Conservation (phyloP, 129 eudicot genomes). For the Heracleum sosnowskyi region DNA sequence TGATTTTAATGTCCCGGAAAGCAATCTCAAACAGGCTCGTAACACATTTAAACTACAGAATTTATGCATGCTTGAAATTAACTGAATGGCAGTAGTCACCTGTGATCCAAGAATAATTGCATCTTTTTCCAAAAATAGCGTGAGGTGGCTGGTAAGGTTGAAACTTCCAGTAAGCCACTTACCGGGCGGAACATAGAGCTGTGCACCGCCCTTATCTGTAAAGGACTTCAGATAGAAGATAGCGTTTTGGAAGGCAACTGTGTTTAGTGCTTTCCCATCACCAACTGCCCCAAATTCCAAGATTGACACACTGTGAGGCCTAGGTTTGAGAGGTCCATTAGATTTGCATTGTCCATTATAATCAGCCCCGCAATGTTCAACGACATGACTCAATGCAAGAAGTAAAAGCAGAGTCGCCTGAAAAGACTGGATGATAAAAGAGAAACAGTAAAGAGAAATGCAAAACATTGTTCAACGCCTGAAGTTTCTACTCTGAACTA, state of each 20-base stretch:
- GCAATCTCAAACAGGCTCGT: background rate
- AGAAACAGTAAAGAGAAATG: conserved; percentile 6
- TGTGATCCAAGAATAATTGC: conserved; percentile 72
- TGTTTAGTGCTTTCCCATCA: conserved; percentile 63
- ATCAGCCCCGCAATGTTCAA: conserved; percentile 12
- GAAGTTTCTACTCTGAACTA: background rate
- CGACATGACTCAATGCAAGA: conserved; percentile 38
- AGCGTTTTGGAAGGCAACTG: conserved; percentile 86
- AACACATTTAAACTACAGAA: background rate
- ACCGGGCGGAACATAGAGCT: conserved; percentile 71
- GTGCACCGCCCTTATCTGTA: conserved; percentile 85
- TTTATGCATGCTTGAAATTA: background rate
- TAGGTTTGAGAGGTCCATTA: conserved; percentile 35
- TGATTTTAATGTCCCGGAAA: background rate
- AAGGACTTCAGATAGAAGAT: conserved; percentile 77
- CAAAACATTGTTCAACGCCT: conserved; percentile 8
- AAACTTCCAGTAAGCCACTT: conserved; percentile 79
- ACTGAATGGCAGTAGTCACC: conserved; percentile 23
- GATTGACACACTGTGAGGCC: conserved; percentile 85
- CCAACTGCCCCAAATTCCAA: conserved; percentile 84
- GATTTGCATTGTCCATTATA: conserved; percentile 9
- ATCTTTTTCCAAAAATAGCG: conserved; percentile 68
- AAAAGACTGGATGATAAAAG: conserved; percentile 9
- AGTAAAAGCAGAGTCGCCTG: conserved; percentile 65
- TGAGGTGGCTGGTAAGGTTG: conserved; percentile 82